Base-by-base conservation (phyloP, 176 grass and related monocot species). In the Cenchrus fungigraminus region DNA sequence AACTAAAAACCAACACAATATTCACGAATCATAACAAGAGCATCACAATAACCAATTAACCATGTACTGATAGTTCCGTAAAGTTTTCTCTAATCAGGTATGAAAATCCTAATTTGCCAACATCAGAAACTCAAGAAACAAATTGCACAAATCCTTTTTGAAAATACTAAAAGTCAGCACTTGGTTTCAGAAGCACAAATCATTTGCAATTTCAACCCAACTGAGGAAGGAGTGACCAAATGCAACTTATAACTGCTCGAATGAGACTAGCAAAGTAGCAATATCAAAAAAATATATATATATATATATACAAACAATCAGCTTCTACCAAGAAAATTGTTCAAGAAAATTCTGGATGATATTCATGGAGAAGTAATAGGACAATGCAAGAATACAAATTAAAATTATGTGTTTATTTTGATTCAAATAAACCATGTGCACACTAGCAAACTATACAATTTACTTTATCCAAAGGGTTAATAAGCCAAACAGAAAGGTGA, bases 401-500 rank as follows among this genome's bases (percentile, higher is more conserved):
- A 42, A n/a, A 42, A 4, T 42, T 22, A 25, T 43, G 11, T 55
- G 12, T 25, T 68, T 68, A 14, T 73, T 22, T 60, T 37, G 62
- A 65, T 65, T 82, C 22, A 46, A 77, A 62, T 12, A 76, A 76
- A 85, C n/a, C 16, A 89, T 81, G 45, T 20, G 81, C 42, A 34
- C 9, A 0, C 9, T 69, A 69, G 53, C 42, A 34, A 25, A 6
- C 71, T 77, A 64, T 34, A 40, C 49, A 40, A 40, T 86, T 58
- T 74, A 20, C 37, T 80, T 74, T 79, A 72, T 29, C 69, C 51
- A 63, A 64, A 6, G 37, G 64, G 12, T 42, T 72, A 77, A 72
- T 3, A 17, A 77, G 15, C 46, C 52, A 58, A 84, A 74, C 47
- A 12, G 2, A 66, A 82, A 71, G 2, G 40, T 76, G 54, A 89